Percentiles rank a stretch among this genome's conserved stretches.
phyloP scores from a whole-genome alignment of 768 basidiomycete genomes.

The Psilocybe azurescens region DNA sequence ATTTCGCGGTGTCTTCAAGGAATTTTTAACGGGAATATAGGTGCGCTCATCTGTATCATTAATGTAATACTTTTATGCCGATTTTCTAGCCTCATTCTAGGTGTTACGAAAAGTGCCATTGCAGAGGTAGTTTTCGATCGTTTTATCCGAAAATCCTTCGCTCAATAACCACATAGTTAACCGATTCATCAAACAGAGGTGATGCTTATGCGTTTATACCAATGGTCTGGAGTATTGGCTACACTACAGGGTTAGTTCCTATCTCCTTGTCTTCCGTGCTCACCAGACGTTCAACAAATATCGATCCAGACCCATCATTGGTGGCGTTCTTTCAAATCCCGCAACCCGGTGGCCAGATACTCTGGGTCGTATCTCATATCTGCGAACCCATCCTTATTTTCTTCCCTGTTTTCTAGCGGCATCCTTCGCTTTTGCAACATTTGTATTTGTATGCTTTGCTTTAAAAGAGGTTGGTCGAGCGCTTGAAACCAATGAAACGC shows the following conservation, averaged over 20 bases:
- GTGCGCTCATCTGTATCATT: conserved; percentile 5
- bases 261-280: conserved; percentile 38
- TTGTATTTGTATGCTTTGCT: conserved; percentile 36
- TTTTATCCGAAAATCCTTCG: neutral
- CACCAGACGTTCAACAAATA: conserved; percentile 34
- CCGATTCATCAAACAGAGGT: conserved; percentile 37
- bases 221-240: conserved; percentile 39
- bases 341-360: conserved; percentile 60
- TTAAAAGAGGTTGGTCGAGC: conserved; percentile 47
- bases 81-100: conserved; percentile 22
- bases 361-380: conserved; percentile 50
- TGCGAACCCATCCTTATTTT: conserved; percentile 47
- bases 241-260: conserved; percentile 37
- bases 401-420: conserved; percentile 49
- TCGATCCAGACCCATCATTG: conserved; percentile 56
- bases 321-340: conserved; percentile 68
- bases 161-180: conserved; percentile 10
- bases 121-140: conserved; percentile 40
- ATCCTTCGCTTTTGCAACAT: conserved; percentile 37
- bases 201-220: conserved; percentile 41
- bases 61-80: neutral
- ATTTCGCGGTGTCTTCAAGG: conserved; percentile 40
- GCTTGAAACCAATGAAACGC: neutral
- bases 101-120: conserved; percentile 49
- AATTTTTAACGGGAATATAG: conserved; percentile 45